Evolutionary conservation across 768 basidiomycete species (phyloP).

Genomic region (Russula griseocarnosa): DNA sequence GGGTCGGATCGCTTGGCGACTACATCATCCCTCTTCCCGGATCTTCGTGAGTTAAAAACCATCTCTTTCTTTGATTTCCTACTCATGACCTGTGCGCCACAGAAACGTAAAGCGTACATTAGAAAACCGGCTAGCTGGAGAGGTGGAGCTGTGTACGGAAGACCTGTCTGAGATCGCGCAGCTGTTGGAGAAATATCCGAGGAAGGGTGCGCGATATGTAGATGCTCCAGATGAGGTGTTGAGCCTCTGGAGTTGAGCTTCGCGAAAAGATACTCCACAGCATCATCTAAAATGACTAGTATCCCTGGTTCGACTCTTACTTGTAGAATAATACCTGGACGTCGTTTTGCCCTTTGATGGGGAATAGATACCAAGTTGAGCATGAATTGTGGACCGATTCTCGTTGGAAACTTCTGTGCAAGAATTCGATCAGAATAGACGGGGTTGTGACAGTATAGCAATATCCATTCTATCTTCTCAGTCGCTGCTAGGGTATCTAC

Average conservation of each 20-base stretch:
- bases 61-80: background rate
- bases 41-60: slow-evolving; percentile 35
- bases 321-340: no score
- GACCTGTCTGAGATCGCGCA: slow-evolving; percentile 41
- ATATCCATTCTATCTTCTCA: no score
- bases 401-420: no score
- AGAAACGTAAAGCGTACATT: slow-evolving; percentile 41
- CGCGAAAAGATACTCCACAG: no score
- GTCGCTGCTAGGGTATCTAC: no score
- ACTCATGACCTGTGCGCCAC: background rate
- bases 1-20: slow-evolving; percentile 37
- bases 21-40: slow-evolving; percentile 49
- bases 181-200: slow-evolving; percentile 36
- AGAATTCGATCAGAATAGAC: no score
- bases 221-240: slow-evolving; percentile 29
- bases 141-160: slow-evolving; percentile 35
- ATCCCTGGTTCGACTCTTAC: background rate
- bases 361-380: no score
- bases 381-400: no score
- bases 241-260: slow-evolving; percentile 32
- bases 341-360: no score
- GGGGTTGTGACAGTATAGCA: no score
- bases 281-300: no score
- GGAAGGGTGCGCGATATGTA: slow-evolving; percentile 42
- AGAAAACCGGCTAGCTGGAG: slow-evolving; percentile 42